phyloP scores from a whole-genome alignment of 179 eudicot genomes.

The Vitellaria paradoxa region DNA sequence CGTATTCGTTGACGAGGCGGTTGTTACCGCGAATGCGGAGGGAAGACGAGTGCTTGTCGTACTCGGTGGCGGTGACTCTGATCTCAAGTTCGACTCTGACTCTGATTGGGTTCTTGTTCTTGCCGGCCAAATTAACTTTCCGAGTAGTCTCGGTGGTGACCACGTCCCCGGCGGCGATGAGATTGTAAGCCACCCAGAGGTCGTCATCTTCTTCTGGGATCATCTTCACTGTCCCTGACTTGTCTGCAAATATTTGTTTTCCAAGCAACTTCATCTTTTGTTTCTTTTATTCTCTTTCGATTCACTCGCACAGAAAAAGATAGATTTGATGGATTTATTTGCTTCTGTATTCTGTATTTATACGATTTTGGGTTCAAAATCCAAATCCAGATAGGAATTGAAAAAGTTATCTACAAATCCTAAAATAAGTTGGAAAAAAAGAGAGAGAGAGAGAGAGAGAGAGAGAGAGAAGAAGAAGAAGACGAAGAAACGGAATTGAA shows the following conservation, averaged over 20 bases:
- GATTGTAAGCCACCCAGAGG: conserved; percentile 26
- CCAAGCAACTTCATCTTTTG: not conserved
- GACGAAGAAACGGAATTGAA: too few species aligned
- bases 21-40: conserved; percentile 26
- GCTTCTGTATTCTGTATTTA: too few species aligned
- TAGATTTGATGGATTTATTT: too few species aligned
- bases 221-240: conserved; percentile 27
- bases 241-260: not conserved
- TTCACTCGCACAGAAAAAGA: too few species aligned
- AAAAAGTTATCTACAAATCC: too few species aligned
- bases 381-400: too few species aligned
- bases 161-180: conserved; percentile 22
- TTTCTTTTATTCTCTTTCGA: not conserved
- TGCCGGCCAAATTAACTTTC: conserved; percentile 16
- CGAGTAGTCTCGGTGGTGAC: conserved; percentile 28
- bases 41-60: conserved; percentile 13
- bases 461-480: too few species aligned
- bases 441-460: too few species aligned
- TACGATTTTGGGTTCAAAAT: too few species aligned
- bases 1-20: conserved; percentile 2
- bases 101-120: conserved; percentile 12
- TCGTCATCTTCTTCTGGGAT: conserved; percentile 36
- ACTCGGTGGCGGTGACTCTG: conserved; percentile 23
- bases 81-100: conserved; percentile 21
- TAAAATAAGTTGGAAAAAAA: too few species aligned